Base-by-base conservation (phyloP, 2,329 filamentous ascomycete genomes). In the Lachnellula hyalina region DNA sequence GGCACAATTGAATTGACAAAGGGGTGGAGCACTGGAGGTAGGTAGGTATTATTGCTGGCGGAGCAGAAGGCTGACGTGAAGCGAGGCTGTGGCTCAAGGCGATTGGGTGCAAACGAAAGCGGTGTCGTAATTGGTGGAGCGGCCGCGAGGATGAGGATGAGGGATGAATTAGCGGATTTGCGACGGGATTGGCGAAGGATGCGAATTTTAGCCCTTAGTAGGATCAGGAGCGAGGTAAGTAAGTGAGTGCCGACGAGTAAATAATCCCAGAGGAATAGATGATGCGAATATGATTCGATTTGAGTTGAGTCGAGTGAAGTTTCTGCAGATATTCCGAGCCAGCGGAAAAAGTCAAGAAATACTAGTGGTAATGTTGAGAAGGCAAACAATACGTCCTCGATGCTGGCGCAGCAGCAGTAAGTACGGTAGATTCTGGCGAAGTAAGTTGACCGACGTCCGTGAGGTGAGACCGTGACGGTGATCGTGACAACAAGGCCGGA, bases 31-130 rank as follows among this genome's bases (percentile, higher is more conserved):
- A 15, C n/a, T 46, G 28, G 45, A 17, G 40, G 47, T 50, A 38
- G 40, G 47, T 50, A 38, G 21, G 34, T 32, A 34, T 12, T 9
- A 14, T 45, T 36, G 28, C 15, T 19, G 55, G 51, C 55, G 51
- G 48, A 54, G 41, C 19, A 47, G 21, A 54, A 57, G 55, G 55
- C 52, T 61, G 59, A 54, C 51, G 52, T 42, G 51, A 54, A 44
- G 44, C 55, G 51, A 57, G 55, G 55, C 54, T 53, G 54, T 32
- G 41, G 41, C 19, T 7, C 15, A 41, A 41, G 15, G 5, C n/a
- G 41, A 19, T 17, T 17, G 41, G 41, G 7, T 9, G 28, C 28
- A 12, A 8, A 12, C 41, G 50, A 44, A 49, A 51, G 48, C 32
- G 38, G 34, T 35, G 49, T 52, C 34, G 44, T 49, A 21, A 28